Conservation (phyloP, 2,329 filamentous ascomycete genomes). For the Trichoderma endophyticum region DNA sequence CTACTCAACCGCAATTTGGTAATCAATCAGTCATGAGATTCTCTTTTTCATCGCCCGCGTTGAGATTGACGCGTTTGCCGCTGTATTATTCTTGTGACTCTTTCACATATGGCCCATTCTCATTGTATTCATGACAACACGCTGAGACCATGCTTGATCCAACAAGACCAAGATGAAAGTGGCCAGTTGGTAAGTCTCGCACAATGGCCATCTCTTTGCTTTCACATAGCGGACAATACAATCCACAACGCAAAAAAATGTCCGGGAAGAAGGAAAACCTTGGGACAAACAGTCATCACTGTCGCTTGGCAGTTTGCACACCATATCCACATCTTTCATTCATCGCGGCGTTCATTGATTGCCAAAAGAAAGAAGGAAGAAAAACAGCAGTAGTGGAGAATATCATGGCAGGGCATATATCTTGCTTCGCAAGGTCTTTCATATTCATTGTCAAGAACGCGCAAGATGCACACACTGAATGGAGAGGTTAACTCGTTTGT, state of each 20-base stretch:
- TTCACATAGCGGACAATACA: not conserved
- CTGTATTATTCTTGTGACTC: not conserved
- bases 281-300: not conserved
- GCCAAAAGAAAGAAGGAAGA: not conserved
- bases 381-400: slow-evolving; percentile 1
- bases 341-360: not conserved
- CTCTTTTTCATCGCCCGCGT: not conserved
- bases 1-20: not conserved
- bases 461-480: not conserved
- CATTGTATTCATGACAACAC: not conserved
- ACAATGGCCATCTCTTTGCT: not conserved
- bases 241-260: not conserved
- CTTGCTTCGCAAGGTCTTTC: not conserved
- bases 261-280: not conserved
- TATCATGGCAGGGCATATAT: not conserved
- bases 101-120: not conserved
- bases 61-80: not conserved
- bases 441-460: not conserved
- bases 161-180: not conserved
- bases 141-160: not conserved
- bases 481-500: not conserved
- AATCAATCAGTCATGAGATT: not conserved
- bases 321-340: not conserved
- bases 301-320: not conserved
- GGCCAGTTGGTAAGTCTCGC: not conserved